Evolutionary conservation across 129 eudicot species (phyloP).

Genomic region (Tanacetum coccineum): DNA sequence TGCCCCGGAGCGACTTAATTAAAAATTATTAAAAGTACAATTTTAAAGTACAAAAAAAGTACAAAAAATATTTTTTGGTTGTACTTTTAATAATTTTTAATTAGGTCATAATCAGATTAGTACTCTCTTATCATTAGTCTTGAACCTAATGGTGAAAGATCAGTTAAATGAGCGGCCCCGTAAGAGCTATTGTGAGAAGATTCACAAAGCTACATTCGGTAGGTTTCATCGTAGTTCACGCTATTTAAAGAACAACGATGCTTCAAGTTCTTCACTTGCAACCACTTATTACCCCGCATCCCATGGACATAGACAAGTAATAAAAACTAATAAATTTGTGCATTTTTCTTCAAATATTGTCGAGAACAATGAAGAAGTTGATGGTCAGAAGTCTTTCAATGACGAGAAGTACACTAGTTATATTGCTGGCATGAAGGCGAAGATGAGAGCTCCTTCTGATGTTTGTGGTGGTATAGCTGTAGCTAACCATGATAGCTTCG

Average conservation of each 20-base stretch:
- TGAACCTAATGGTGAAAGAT: too few species aligned
- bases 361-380: not conserved
- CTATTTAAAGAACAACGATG: conserved; percentile 11
- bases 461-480: conserved; percentile 7
- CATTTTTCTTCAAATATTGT: conserved; percentile 4
- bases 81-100: too few species aligned
- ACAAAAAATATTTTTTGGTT: too few species aligned
- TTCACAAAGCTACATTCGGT: conserved; percentile 16
- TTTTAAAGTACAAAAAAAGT: too few species aligned
- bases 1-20: too few species aligned
- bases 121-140: too few species aligned
- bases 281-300: not conserved
- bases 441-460: conserved; percentile 33
- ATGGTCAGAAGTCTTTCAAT: not conserved
- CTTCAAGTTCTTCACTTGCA: not conserved
- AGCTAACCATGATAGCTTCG: conserved; percentile 41
- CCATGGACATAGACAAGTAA: conserved; percentile 15
- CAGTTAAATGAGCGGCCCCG: too few species aligned
- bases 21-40: too few species aligned
- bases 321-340: not conserved
- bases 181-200: too few species aligned
- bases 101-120: too few species aligned
- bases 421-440: conserved; percentile 34
- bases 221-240: not conserved
- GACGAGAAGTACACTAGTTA: conserved; percentile 29